Evolutionary conservation across 2,329 filamentous ascomycete species (phyloP), one percentile per base, ranked within the genome.

Genomic region (Calycina herbarum): DNA sequence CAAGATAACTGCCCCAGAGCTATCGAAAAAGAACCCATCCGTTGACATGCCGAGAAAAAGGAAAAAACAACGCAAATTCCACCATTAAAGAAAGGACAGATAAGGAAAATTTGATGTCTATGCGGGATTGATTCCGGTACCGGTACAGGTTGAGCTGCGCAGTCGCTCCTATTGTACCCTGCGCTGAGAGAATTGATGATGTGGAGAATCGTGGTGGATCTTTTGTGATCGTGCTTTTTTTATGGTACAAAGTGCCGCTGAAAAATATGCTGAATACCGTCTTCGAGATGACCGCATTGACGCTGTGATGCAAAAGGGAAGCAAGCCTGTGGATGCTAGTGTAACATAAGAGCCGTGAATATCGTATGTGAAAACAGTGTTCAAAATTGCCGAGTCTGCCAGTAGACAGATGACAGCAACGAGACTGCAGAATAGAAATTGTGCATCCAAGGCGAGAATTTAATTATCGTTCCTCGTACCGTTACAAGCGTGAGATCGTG

Each of bases 401-500:
- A 61, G 45, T 45, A 45, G 63, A n/a, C 33, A 62, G 45, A 62
- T 67, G 64, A 48, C 61, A 51, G 58, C 42, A 54, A 63, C 45
- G 56, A 48, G 56, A 48, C 61, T 62, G 57, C 59, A 66, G 61
- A 69, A 63, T n/a, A 61, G 64, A 66, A 65, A 66, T 66, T 45
- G 66, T 59, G 63, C 56, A 67, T 70, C 68, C 71, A 65, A 69
- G 64, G 71, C 65, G 65, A 69, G 72, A 75, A 73, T 71, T 69
- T 66, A 69, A 76, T 65, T 67, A 69, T 74, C 72, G 65, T 75
- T 69, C 65, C 70, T 73, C 72, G 74, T 77, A 77, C 74, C 74
- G 70, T 77, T 77, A 77, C 74, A 77, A 70, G 70, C 73, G 73
- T 61, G 70, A 70, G 71, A 74, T 77, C 75, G 64, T 77, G 66